A percentile compares a stretch with the other conserved stretches of the same genome.
Conservation (phyloP, 768 basidiomycete genomes). For the Leccinum uliginosum region DNA sequence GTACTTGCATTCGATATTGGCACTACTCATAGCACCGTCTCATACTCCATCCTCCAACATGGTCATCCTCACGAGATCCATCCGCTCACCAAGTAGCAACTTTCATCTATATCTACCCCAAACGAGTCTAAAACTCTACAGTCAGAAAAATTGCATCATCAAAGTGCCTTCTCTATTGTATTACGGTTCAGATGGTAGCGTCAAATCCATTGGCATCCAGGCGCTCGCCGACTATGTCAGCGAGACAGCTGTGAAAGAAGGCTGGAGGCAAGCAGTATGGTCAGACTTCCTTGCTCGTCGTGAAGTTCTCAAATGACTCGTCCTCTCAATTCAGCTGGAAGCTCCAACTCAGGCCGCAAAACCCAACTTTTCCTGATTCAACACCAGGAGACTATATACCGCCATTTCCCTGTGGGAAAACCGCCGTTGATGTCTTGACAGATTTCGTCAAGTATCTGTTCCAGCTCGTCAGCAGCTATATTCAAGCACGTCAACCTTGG, state of each 20-base stretch:
- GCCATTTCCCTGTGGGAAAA: neutral
- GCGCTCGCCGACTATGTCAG: neutral
- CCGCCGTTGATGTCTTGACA: neutral
- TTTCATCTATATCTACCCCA: neutral
- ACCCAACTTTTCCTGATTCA: neutral
- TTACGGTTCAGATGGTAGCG: neutral
- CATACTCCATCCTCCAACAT: neutral
- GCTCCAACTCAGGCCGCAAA: neutral
- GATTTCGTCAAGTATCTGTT: neutral
- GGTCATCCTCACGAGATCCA: neutral
- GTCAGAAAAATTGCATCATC: neutral
- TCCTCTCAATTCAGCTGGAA: neutral
- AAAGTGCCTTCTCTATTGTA: neutral
- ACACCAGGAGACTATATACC: neutral
- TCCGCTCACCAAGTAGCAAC: neutral
- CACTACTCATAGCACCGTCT: neutral
- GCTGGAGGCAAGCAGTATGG: neutral
- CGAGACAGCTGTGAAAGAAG: neutral
- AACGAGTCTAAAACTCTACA: neutral
- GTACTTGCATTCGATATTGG: neutral
- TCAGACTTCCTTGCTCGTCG: neutral
- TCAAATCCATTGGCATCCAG: neutral
- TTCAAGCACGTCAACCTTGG: neutral
- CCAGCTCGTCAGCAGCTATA: neutral
- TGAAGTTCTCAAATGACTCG: neutral